phyloP scores from a whole-genome alignment of 140 eudicot genomes.

The Bidens hawaiensis region DNA sequence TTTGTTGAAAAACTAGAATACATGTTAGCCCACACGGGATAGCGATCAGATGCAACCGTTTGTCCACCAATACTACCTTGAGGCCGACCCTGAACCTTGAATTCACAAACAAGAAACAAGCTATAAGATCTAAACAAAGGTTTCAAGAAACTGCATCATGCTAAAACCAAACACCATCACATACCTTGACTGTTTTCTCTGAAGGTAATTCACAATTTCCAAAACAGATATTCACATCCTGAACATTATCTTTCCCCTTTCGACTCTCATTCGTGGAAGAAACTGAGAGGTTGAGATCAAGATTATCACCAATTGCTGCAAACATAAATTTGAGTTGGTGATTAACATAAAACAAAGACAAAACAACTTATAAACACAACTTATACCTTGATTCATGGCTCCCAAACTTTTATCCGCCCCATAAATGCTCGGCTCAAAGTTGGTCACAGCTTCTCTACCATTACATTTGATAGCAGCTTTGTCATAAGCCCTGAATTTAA shows the following conservation, averaged over 20 bases:
- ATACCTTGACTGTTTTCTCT: slow-evolving; percentile 53
- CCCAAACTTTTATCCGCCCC: slow-evolving; percentile 31
- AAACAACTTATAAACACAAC: neutral
- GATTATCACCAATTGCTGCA: slow-evolving; percentile 52
- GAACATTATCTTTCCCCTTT: slow-evolving; percentile 26
- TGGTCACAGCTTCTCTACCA: slow-evolving; percentile 68
- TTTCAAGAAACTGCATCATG: no score
- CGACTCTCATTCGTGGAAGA: slow-evolving; percentile 43
- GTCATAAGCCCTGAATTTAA: slow-evolving; percentile 60
- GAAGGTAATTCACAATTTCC: slow-evolving; percentile 30
- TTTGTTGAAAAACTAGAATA: slow-evolving; percentile 42
- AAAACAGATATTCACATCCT: slow-evolving; percentile 32
- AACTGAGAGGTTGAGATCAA: slow-evolving; percentile 71
- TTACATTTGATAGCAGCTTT: slow-evolving; percentile 69
- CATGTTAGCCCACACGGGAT: slow-evolving; percentile 34
- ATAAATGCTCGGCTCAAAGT: slow-evolving; percentile 59
- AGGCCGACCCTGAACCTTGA: slow-evolving; percentile 34
- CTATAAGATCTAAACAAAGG: no score
- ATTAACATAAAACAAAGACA: neutral
- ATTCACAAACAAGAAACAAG: slow-evolving; percentile 5
- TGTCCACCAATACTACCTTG: slow-evolving; percentile 30
- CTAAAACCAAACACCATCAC: neutral
- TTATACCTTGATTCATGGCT: slow-evolving; percentile 50
- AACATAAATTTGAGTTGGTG: neutral
- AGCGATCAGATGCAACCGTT: slow-evolving; percentile 24